phyloP scores from a whole-genome alignment of 495 filamentous ascomycete genomes.

The Aspergillus conjunctus region DNA sequence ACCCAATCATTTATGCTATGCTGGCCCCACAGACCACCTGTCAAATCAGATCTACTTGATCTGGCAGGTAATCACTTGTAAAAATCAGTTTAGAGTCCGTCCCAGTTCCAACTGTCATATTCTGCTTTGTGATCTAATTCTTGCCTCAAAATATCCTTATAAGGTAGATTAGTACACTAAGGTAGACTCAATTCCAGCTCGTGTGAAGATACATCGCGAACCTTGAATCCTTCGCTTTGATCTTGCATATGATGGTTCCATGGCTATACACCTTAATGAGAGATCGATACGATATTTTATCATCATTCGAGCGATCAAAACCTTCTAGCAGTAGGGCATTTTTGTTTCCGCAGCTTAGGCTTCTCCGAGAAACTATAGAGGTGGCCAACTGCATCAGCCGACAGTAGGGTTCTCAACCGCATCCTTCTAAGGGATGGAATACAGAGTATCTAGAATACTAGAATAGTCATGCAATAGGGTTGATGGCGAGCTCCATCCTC shows the following conservation, averaged over 20 bases:
- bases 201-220: not conserved
- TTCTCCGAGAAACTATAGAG: not conserved
- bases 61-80: no score
- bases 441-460: not conserved
- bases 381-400: not conserved
- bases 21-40: not conserved
- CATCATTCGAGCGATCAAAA: not conserved
- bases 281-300: not conserved
- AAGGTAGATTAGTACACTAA: not conserved
- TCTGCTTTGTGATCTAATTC: not conserved
- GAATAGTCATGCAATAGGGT: not conserved
- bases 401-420: not conserved
- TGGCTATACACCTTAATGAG: not conserved
- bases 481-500: not conserved
- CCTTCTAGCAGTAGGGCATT: not conserved
- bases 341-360: not conserved
- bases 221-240: not conserved
- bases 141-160: not conserved
- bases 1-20: not conserved
- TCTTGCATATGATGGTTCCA: not conserved
- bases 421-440: not conserved
- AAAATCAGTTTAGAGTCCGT: not conserved
- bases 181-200: not conserved
- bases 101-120: not conserved
- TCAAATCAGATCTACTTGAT: not conserved